Evolutionary conservation across 2,329 filamentous ascomycete species (phyloP), one percentile per base, ranked within the genome.

Genomic region (Metarhizium anisopliae): DNA sequence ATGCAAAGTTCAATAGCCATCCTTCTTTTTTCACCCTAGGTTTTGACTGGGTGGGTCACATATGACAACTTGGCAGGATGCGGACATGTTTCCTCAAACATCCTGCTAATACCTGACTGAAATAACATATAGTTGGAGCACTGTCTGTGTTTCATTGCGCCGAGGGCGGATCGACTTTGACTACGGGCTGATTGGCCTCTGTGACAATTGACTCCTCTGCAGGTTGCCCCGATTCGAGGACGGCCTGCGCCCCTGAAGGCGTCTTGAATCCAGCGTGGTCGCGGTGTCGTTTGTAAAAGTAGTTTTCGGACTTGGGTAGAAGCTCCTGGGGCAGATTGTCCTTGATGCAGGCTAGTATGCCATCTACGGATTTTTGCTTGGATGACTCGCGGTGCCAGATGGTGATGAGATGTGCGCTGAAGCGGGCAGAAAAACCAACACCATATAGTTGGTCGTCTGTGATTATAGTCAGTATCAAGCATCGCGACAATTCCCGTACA

Each of bases 301-400:
- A 91, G 68, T 82, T 83, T 58, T 85, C 82, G 50, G 80, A 66
- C 74, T 87, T 87, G 43, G 90, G 90, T 57, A 78, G 78, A 61
- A 95, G 74, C 67, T 94, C 88, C 1, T 79, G 74, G 6, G 86
- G 86, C 35, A 96, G 76, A 61, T 89, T 83, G 53, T 85, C 81
- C 51, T 95, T 75, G 53, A 96, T 85, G 51, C 83, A 86, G 59
- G 82, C 75, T 51, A 92, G 78, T 58, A 96, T 79, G 60, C 78
- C 82, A 67, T 93, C 84, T 62, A 94, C 82, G 6, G 90, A 94
- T 62, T 82, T 84, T 66, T 89, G 79, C 72, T 94, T 91, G 58
- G 84, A 85, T 25, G 86, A 85, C 66, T 95, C 88, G 59, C 94
- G 89, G 74, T 96, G 94, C 93, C 93, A 97, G 66, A 97, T 83